These are phyloP conservation scores for Tetracladium setigerum DNA, from an alignment of 495 filamentous ascomycete species.

Conservation along the genomic window DNA sequence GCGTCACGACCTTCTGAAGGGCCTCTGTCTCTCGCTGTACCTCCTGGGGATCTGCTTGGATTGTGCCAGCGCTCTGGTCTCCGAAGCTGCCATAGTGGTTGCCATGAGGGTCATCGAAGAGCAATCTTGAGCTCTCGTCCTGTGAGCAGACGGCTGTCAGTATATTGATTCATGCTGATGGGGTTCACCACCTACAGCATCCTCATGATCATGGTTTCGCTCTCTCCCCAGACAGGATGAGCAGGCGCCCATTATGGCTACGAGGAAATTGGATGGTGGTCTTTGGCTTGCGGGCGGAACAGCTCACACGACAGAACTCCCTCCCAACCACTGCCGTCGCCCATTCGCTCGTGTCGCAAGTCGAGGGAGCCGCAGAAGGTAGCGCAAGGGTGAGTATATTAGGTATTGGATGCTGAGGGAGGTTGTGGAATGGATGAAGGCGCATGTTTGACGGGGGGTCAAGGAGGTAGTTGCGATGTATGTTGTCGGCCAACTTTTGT, in stretches of 20 bases:
- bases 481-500: no score
- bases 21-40: slow-evolving; percentile 51
- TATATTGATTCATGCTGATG: neutral
- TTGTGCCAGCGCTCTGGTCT: slow-evolving; percentile 30
- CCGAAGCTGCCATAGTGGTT: slow-evolving; percentile 48
- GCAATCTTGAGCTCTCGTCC: slow-evolving; percentile 44
- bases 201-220: slow-evolving; percentile 11
- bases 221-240: slow-evolving; percentile 19
- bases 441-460: no score
- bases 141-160: slow-evolving; percentile 15
- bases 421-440: no score
- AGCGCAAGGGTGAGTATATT: no score
- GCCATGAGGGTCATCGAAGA: slow-evolving; percentile 46
- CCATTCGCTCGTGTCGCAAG: neutral
- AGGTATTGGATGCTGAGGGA: no score
- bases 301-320: neutral
- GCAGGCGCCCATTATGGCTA: slow-evolving; percentile 20
- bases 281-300: neutral
- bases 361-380: no score
- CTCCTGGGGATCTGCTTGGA: slow-evolving; percentile 46
- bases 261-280: neutral
- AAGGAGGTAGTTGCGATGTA: no score
- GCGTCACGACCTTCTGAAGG: slow-evolving; percentile 45
- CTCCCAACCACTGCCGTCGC: neutral
- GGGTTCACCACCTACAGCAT: slow-evolving; percentile 13